phyloP scores from a whole-genome alignment of 2,329 filamentous ascomycete species.

The Neofusicoccum sp. region DNA sequence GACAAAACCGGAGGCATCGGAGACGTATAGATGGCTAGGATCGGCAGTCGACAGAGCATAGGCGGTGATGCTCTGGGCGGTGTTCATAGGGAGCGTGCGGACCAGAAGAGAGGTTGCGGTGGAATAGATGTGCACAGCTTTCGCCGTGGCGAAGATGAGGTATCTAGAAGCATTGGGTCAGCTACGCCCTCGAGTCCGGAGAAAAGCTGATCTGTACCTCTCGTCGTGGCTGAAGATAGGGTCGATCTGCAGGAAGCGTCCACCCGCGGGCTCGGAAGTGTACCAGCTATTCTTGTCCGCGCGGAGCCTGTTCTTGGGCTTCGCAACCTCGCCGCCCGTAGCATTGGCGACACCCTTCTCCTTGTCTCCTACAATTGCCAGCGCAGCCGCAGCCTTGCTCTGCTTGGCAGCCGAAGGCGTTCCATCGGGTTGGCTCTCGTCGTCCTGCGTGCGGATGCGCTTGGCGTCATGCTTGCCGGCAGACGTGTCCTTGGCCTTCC shows the following conservation, averaged over 20 bases:
- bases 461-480: slow-evolving; percentile 11
- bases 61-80: slow-evolving; percentile 48
- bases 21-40: slow-evolving; percentile 53
- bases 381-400: not conserved
- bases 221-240: slow-evolving; percentile 59
- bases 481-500: slow-evolving; percentile 15
- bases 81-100: slow-evolving; percentile 63
- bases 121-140: slow-evolving; percentile 77
- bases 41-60: slow-evolving; percentile 54
- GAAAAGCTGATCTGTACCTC: slow-evolving; percentile 37
- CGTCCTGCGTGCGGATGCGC: slow-evolving; percentile 16
- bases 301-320: slow-evolving; percentile 15
- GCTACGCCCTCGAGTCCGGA: not conserved
- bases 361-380: not conserved
- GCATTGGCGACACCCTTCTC: not conserved
- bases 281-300: slow-evolving; percentile 13
- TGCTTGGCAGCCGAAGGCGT: not conserved
- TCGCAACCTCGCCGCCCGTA: not conserved
- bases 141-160: slow-evolving; percentile 72
- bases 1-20: slow-evolving; percentile 51
- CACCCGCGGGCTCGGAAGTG: slow-evolving; percentile 51
- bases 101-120: slow-evolving; percentile 77
- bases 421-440: not conserved
- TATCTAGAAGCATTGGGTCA: slow-evolving; percentile 52
- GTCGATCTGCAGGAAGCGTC: slow-evolving; percentile 56